phyloP scores from a whole-genome alignment of 2,329 filamentous ascomycete species.

The Pyricularia sp. region DNA sequence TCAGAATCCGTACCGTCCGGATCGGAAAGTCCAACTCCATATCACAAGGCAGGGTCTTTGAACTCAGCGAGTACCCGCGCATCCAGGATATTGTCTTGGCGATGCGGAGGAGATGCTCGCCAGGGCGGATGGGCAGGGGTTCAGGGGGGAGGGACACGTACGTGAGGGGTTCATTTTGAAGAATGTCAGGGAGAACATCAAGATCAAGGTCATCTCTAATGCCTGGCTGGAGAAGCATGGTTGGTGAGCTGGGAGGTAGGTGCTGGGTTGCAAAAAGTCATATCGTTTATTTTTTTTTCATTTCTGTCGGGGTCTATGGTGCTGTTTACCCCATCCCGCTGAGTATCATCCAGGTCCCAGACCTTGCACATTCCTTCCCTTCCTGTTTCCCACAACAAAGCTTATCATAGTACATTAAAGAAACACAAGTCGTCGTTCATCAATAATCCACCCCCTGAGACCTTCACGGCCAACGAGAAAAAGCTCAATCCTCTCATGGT shows the following conservation, averaged over 20 bases:
- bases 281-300: neutral
- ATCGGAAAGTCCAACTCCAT: constrained; percentile 9
- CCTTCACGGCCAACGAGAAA: too few species aligned
- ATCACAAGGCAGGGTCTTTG: constrained; percentile 20
- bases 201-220: constrained; percentile 22
- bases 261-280: neutral
- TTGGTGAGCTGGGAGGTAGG: neutral
- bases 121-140: constrained; percentile 17
- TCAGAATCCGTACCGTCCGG: constrained; percentile 13
- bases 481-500: neutral
- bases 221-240: constrained; percentile 13
- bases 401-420: neutral
- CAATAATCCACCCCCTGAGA: neutral
- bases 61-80: constrained; percentile 12
- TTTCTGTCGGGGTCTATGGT: neutral
- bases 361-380: neutral
- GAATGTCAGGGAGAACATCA: constrained; percentile 9
- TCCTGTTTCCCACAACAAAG: neutral
- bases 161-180: constrained; percentile 22
- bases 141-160: constrained; percentile 9
- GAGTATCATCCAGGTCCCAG: neutral
- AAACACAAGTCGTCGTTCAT: neutral
- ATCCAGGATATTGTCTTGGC: constrained; percentile 10
- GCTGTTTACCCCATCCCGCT: neutral
- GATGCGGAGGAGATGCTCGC: constrained; percentile 16